phyloP scores from a whole-genome alignment of 2,329 filamentous ascomycete genomes.

The Hymenoscyphus fraxineus region DNA sequence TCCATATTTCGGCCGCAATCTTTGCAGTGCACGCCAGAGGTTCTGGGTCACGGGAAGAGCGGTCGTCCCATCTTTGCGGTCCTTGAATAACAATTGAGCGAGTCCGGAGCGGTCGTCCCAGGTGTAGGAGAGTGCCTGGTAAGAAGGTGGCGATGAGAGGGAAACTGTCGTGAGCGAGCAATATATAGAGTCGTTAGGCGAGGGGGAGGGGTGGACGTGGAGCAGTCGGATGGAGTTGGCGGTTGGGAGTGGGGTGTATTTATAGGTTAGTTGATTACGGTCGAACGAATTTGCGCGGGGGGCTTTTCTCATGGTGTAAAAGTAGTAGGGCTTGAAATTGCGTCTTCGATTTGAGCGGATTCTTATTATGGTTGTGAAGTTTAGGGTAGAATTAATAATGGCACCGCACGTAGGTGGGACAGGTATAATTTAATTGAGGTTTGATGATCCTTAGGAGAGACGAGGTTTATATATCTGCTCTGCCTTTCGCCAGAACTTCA shows the following conservation, averaged over 20 bases:
- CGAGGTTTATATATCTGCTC: background rate
- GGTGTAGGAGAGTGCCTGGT: conserved; percentile 13
- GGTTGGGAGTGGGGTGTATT: conserved; percentile 18
- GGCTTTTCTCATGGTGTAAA: conserved; percentile 2
- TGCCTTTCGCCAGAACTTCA: background rate
- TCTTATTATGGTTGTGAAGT: background rate
- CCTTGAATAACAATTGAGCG: background rate
- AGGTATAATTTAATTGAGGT: background rate
- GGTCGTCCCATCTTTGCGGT: background rate
- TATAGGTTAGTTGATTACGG: conserved; percentile 5
- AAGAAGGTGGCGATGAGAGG: conserved; percentile 17
- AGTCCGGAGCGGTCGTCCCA: conserved; percentile 4
- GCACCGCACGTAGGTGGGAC: too few relatives aligned
- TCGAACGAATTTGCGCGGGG: background rate
- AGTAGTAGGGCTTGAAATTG: background rate
- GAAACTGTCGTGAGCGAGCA: conserved; percentile 23
- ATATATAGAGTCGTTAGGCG: conserved; percentile 9
- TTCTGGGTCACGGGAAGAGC: conserved; percentile 9
- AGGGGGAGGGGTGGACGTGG: conserved; percentile 12
- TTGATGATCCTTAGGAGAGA: background rate
- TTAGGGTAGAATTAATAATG: background rate
- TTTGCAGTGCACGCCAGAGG: conserved; percentile 11
- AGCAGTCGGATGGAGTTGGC: conserved; percentile 19
- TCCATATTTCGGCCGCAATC: conserved; percentile 19
- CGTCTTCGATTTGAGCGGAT: background rate